Base-by-base conservation (phyloP, 2,329 filamentous ascomycete genomes). In the Diaporthe sp. region DNA sequence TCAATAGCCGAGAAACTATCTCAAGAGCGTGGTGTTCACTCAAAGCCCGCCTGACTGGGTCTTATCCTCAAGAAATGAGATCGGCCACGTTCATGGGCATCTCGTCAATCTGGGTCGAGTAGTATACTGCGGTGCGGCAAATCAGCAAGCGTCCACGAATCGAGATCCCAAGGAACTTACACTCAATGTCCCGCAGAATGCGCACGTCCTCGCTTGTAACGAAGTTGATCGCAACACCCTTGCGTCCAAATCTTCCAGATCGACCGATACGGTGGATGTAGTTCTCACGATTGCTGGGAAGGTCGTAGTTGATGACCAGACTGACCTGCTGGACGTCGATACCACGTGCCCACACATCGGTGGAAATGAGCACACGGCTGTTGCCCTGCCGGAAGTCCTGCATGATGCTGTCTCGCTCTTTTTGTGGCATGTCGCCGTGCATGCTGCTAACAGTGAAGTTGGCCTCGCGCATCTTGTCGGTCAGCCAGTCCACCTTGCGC, bases 191-290 rank as follows among this genome's bases (percentile, higher is more conserved):
- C 86, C 97, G 93, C 95, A 99, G 97, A 95, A 99, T 98, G 87
- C 96, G 95, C 84, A 99, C 97, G 88, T 99, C 97, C 81, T 99
- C 97, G 83, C 95, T 95, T 78, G 96, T 98, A 86, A 99, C 97
- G 86, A 99, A 99, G 95, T 99, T 99, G 92, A 99, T 99, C 84
- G 97, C 97, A 86, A 99, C 97, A 94, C 97, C 97, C 94, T 99
- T 99, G 88, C 97, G 95, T 88, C 97, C 97, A 90, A 99, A 99
- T 91, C 97, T 96, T 89, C 97, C 97, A 90, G 96, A 96, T 93
- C 97, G 96, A 92, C 97, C 97, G 84, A 99, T 99, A 86, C 97
- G 94, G 90, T 99, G 97, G 85, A 99, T 99, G 92, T 99, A 99
- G 92, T 98, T 99, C 91, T 99, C 97, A 84, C 96, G 95, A 92